Evolutionary conservation across 2,329 filamentous ascomycete genomes (phyloP).

Genomic region (Colletotrichum theobromicola): DNA sequence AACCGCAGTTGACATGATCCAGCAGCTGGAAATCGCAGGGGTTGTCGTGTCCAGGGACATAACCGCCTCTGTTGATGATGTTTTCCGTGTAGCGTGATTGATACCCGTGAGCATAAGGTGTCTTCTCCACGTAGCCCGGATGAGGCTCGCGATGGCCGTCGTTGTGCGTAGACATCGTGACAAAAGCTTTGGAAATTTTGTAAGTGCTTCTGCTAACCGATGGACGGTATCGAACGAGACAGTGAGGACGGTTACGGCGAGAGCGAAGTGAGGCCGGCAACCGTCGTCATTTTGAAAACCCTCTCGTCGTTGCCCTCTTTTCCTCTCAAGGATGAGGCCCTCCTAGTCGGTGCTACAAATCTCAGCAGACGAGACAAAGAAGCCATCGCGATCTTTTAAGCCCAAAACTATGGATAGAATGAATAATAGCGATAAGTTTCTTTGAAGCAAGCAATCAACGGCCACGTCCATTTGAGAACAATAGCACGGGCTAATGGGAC

Average conservation of each 20-base stretch:
- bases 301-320: background rate
- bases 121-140: background rate
- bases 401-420: background rate
- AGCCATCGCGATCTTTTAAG: background rate
- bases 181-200: background rate
- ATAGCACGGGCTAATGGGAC: background rate
- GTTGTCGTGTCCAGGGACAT: background rate
- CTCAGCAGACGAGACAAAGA: background rate
- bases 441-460: background rate
- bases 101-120: slow-evolving; percentile 14
- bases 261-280: background rate
- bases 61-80: background rate
- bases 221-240: background rate
- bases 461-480: background rate
- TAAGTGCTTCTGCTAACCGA: background rate
- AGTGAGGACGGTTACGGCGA: background rate
- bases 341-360: background rate
- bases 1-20: slow-evolving; percentile 59
- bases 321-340: background rate
- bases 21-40: slow-evolving; percentile 28
- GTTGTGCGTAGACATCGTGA: background rate
- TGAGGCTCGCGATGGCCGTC: background rate
- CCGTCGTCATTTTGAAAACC: background rate
- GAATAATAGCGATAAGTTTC: background rate
- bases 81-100: slow-evolving; percentile 17